Percentiles rank a stretch among this genome's conserved stretches.
phyloP scores from a whole-genome alignment of 345 rosid species.

The Eucalyptus tenuipes region DNA sequence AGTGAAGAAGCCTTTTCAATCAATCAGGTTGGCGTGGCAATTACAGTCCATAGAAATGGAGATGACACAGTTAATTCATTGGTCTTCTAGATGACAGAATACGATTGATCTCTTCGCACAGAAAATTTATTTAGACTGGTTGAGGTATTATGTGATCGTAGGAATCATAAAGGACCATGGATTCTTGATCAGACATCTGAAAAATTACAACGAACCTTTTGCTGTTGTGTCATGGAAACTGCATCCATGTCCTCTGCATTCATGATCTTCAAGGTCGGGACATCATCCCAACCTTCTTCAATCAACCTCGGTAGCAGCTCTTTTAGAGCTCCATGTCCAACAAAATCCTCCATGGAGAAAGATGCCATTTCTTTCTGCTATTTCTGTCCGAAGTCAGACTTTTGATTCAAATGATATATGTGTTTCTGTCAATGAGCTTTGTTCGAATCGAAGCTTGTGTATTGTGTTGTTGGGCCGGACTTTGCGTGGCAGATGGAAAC shows the following conservation, averaged over 20 bases:
- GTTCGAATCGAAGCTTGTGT: background rate
- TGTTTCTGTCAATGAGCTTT: background rate
- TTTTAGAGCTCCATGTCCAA: slow-evolving; percentile 38
- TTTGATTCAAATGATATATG: background rate
- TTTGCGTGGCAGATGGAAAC: background rate
- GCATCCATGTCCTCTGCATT: slow-evolving; percentile 43
- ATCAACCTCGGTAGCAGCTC: slow-evolving; percentile 37
- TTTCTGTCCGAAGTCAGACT: background rate
- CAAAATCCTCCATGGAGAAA: slow-evolving; percentile 47
- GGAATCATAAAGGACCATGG: background rate
- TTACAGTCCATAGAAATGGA: background rate
- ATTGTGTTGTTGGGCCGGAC: background rate
- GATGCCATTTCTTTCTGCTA: slow-evolving; percentile 28
- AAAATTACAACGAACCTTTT: slow-evolving; percentile 24
- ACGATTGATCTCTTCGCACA: background rate
- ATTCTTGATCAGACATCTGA: background rate
- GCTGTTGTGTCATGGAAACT: slow-evolving; percentile 35
- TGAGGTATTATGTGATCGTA: background rate
- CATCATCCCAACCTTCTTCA: slow-evolving; percentile 75
- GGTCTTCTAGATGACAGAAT: background rate
- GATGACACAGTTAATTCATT: background rate
- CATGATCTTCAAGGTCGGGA: slow-evolving; percentile 61
- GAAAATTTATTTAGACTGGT: background rate
- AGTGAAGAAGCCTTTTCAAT: background rate
- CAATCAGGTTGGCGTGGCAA: background rate